A percentile compares a stretch with the other conserved stretches of the same genome.
Conservation (phyloP, 331 rosid genomes). For the Telfairia occidentalis region DNA sequence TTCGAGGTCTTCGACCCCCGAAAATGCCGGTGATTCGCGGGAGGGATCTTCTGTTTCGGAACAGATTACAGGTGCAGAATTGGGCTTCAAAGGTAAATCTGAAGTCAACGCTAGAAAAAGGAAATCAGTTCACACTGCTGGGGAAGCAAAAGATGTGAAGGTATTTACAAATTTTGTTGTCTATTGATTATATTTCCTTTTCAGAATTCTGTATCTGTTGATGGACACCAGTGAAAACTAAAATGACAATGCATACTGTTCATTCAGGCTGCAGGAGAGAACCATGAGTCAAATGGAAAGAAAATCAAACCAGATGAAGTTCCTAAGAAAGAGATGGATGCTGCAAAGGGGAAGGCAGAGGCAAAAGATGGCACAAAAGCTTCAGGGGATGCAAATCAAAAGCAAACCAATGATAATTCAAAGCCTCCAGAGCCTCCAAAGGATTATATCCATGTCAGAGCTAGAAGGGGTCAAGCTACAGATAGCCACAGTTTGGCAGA, state of each 20-base stretch:
- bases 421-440: constrained; percentile 42
- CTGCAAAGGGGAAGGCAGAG: constrained; percentile 24
- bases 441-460: constrained; percentile 57
- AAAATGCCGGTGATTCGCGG: constrained; percentile 34
- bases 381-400: constrained; percentile 21
- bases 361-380: constrained; percentile 15
- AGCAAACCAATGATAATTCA: constrained; percentile 27
- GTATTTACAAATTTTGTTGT: constrained; percentile 13
- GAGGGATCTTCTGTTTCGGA: constrained; percentile 51
- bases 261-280: constrained; percentile 23
- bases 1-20: constrained; percentile 38
- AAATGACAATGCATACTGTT: not conserved
- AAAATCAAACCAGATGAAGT: constrained; percentile 33
- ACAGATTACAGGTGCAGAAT: constrained; percentile 35
- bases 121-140: constrained; percentile 34
- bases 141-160: constrained; percentile 35
- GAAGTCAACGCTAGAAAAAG: constrained; percentile 27
- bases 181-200: not conserved
- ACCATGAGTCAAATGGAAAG: constrained; percentile 26
- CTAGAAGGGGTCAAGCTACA: constrained; percentile 59
- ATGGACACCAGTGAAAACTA: not conserved
- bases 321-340: constrained; percentile 29
- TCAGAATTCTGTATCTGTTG: not conserved
- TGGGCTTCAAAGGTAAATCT: constrained; percentile 21
- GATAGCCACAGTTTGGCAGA: constrained; percentile 64